These are phyloP conservation scores for Pyrenophora graminea DNA, from an alignment of 2,329 filamentous ascomycete species.

Conservation along the genomic window DNA sequence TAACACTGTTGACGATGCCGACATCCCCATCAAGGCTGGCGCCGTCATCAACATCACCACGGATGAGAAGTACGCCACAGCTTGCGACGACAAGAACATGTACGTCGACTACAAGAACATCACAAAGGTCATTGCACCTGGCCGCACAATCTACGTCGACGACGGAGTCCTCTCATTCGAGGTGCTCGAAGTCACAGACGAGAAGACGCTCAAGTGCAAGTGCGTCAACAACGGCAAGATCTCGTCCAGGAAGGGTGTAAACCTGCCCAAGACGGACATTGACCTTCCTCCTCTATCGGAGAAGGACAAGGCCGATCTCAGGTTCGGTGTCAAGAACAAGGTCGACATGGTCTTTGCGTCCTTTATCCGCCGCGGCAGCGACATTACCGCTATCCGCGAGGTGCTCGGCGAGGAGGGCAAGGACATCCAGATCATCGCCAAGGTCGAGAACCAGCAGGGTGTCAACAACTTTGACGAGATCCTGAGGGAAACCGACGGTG, in stretches of 20 bases:
- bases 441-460: conserved; percentile 99
- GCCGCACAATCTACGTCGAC: conserved; percentile 96
- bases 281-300: conserved; percentile 96
- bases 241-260: conserved; percentile 98
- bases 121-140: conserved; percentile 91
- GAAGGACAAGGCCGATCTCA: conserved; percentile 94
- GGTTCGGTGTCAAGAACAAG: conserved; percentile 96
- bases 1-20: conserved; percentile 70
- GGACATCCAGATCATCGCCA: conserved; percentile 99
- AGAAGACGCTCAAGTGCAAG: conserved; percentile 82
- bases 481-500: conserved; percentile 91
- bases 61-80: conserved; percentile 85
- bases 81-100: conserved; percentile 92
- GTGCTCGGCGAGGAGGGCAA: conserved; percentile 90
- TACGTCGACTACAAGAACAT: conserved; percentile 99
- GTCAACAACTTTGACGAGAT: conserved; percentile 99
- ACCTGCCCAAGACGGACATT: conserved; percentile 97
- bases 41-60: conserved; percentile 94
- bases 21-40: conserved; percentile 81
- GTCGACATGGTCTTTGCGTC: conserved; percentile 99
- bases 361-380: conserved; percentile 92
- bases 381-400: conserved; percentile 89
- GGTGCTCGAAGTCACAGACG: conserved; percentile 83
- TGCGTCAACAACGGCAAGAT: conserved; percentile 98
- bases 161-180: conserved; percentile 97